Percentiles rank a stretch among this genome's conserved stretches.
phyloP scores from a whole-genome alignment of 805 yeast species.

The Zygosaccharomyces rouxii region DNA sequence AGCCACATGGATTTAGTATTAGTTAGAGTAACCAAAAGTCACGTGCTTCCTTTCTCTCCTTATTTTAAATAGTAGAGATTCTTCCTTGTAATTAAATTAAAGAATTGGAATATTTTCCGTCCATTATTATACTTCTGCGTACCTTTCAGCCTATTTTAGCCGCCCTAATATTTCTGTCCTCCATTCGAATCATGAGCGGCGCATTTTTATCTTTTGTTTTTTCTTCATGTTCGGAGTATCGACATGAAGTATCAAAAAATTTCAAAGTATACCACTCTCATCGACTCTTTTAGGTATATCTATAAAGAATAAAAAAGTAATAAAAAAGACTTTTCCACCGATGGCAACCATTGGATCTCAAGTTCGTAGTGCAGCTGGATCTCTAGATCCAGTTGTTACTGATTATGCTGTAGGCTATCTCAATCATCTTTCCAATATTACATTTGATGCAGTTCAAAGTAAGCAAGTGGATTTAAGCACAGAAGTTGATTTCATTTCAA shows the following conservation, averaged over 20 bases:
- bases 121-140: too few relatives aligned
- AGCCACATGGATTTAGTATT: too few relatives aligned
- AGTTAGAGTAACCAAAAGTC: too few relatives aligned
- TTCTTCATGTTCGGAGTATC: neutral
- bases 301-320: neutral
- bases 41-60: too few relatives aligned
- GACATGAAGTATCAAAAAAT: constrained; percentile 2
- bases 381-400: constrained; percentile 77
- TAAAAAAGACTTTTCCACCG: neutral
- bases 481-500: constrained; percentile 66
- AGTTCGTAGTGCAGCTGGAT: constrained; percentile 81
- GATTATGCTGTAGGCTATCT: constrained; percentile 92
- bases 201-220: neutral
- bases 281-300: neutral
- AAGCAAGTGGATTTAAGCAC: constrained; percentile 60
- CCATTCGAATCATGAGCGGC: neutral
- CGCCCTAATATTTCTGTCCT: neutral
- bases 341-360: constrained; percentile 46
- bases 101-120: too few relatives aligned
- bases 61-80: too few relatives aligned
- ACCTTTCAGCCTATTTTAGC: neutral
- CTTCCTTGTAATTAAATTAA: too few relatives aligned
- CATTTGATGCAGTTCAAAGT: constrained; percentile 78
- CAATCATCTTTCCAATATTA: constrained; percentile 69
- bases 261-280: neutral